These are phyloP conservation scores for Geranium incanum DNA, from an alignment of 441 rosid genomes.

Conservation along the genomic window DNA sequence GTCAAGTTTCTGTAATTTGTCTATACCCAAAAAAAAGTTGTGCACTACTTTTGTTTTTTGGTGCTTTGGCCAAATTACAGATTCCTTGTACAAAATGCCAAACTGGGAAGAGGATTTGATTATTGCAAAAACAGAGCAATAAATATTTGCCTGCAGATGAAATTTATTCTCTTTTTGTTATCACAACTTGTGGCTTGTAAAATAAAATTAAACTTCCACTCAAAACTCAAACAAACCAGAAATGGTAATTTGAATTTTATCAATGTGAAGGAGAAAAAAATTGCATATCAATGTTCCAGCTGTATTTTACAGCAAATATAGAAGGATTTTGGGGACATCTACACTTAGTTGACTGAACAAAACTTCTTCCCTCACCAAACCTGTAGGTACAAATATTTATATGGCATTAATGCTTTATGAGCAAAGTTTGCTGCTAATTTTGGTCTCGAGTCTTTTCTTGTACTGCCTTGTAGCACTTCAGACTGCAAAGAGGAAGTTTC, in stretches of 20 bases:
- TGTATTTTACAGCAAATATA: not conserved
- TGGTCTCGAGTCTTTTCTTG: constrained; percentile 29
- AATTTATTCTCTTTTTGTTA: too few relatives aligned
- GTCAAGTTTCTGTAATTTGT: not conserved
- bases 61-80: constrained; percentile 7
- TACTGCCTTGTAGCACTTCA: constrained; percentile 76
- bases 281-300: not conserved
- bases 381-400: not conserved
- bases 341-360: not conserved
- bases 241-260: not conserved
- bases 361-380: not conserved
- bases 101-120: not conserved
- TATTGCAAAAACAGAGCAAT: too few relatives aligned
- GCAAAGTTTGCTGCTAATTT: not conserved
- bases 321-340: not conserved
- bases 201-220: too few relatives aligned
- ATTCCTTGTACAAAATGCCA: constrained; percentile 17
- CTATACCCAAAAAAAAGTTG: constrained; percentile 13
- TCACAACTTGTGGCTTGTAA: too few relatives aligned
- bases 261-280: not conserved
- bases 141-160: too few relatives aligned
- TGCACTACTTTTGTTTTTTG: not conserved
- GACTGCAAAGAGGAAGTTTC: constrained; percentile 83
- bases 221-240: not conserved
- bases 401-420: not conserved